Base-by-base conservation (phyloP, 2,329 filamentous ascomycete genomes). In the Beauveria australis region DNA sequence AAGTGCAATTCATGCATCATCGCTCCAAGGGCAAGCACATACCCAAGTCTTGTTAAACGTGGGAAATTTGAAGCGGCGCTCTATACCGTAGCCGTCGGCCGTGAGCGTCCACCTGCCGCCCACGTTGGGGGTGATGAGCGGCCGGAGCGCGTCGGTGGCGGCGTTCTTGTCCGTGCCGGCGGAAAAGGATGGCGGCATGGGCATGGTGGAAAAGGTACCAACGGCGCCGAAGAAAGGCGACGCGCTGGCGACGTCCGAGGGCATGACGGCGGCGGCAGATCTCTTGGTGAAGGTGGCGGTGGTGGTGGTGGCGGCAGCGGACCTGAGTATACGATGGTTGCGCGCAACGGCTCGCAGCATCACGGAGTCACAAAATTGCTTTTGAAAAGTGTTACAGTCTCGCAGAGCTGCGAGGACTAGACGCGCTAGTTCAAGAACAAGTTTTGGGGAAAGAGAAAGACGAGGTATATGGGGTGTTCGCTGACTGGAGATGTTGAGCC, bases 1-100 rank as follows among this genome's bases (percentile, higher is more conserved):
- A 6, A 6, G 43, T 22, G 43, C 18, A 16, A 7, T n/a, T 37
- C n/a, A 9, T n/a, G 19, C 12, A 18, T 33, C 3, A 33, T 30
- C 16, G 4, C 8, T 19, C 2, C 8, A 19, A 46, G 4, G 26
- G 40, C 46, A n/a, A 9, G 7, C 10, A 76, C 79, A 63, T 65
- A 86, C 83, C 85, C 85, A 88, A 8, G 83, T 83, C 75, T 84
- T 87, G 41, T 80, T 77, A 70, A 88, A 88, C 1, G 78, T 85
- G 74, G 84, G 85, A 68, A 88, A 88, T 67, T 76, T 81, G 69
- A 87, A 87, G 59, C 73, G 77, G 57, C 85, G 76, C 72, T 87
- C 82, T 1, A 88, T 65, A 0, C 81, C 85, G 59, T 79, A 76
- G 10, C 82, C 83, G 49, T 76, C 73, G 1, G 74, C 68, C 2